Percentiles rank a stretch among this genome's conserved stretches.
Evolutionary conservation across 192 early-diverging fungal genomes (phyloP).

Genomic region (Podila verticillata): DNA sequence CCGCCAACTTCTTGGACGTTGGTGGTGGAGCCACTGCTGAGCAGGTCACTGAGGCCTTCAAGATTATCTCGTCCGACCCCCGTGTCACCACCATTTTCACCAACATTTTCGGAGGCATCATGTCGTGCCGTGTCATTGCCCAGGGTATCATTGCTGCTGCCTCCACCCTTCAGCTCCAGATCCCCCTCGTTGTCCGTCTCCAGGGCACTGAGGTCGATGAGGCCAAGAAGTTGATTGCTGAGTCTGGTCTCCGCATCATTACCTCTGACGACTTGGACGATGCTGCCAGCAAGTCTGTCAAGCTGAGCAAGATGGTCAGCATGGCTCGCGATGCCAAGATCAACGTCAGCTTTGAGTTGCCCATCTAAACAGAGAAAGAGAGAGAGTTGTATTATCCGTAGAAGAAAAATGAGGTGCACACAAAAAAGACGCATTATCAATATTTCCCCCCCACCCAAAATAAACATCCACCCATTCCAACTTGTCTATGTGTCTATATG

Average conservation of each 20-base stretch:
- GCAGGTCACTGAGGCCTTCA: constrained; percentile 98
- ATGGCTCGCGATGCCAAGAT: constrained; percentile 80
- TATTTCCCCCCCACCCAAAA: no score
- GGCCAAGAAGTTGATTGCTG: constrained; percentile 92
- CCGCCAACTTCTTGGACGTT: constrained; percentile 99
- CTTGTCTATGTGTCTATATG: no score
- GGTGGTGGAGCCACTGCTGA: constrained; percentile 95
- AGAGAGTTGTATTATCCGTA: background rate
- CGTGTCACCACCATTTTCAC: constrained; percentile 95
- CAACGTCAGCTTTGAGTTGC: constrained; percentile 74
- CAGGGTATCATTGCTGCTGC: constrained; percentile 97
- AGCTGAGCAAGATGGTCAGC: constrained; percentile 83
- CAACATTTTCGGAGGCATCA: constrained; percentile 99
- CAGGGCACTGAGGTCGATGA: constrained; percentile 92
- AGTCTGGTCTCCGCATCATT: constrained; percentile 93
- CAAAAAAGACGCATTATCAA: no score
- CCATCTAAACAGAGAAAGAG: constrained; percentile 50
- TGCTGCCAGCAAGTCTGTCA: constrained; percentile 89
- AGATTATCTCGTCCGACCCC: constrained; percentile 98
- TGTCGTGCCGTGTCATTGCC: constrained; percentile 99
- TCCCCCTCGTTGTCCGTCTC: constrained; percentile 96
- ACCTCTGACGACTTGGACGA: constrained; percentile 95
- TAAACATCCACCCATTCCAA: no score
- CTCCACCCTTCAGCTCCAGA: constrained; percentile 87
- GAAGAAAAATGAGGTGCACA: no score